These are phyloP conservation scores for Golubevia pallescens DNA, from an alignment of 1,284 basidiomycete genomes.

Conservation along the genomic window DNA sequence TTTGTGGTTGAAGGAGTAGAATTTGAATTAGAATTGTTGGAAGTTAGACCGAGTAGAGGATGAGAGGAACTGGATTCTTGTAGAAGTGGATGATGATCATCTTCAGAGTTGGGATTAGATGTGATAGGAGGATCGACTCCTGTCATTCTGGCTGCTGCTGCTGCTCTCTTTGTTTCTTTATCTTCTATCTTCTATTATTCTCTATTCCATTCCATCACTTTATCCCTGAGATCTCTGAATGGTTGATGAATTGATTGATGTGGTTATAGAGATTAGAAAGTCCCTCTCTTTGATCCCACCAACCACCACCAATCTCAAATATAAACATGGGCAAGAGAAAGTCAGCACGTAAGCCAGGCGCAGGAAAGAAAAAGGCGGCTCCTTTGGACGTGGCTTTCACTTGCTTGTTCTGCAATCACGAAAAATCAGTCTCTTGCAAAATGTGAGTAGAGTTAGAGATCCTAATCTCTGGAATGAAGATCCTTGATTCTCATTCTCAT, in stretches of 20 bases:
- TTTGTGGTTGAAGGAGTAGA: background rate
- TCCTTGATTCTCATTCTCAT: conserved; percentile 80
- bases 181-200: background rate
- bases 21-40: background rate
- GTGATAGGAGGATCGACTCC: background rate
- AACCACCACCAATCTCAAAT: no score
- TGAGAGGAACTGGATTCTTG: background rate
- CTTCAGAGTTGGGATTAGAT: background rate
- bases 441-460: conserved; percentile 80
- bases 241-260: no score
- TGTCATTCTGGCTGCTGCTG: background rate
- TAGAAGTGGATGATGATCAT: background rate
- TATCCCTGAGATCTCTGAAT: no score
- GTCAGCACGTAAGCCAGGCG: conserved; percentile 19
- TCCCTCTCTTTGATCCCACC: no score
- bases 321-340: conserved; percentile 34
- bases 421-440: conserved; percentile 83
- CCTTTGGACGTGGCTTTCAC: conserved; percentile 64
- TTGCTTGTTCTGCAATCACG: conserved; percentile 84
- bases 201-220: no score
- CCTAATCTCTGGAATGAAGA: conserved; percentile 79
- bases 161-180: background rate
- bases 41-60: background rate
- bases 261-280: no score
- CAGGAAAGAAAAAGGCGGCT: conserved; percentile 14